A percentile compares a stretch with the other conserved stretches of the same genome.
phyloP scores from a whole-genome alignment of 164 flowering plant genomes.

The Litsea cubeba region DNA sequence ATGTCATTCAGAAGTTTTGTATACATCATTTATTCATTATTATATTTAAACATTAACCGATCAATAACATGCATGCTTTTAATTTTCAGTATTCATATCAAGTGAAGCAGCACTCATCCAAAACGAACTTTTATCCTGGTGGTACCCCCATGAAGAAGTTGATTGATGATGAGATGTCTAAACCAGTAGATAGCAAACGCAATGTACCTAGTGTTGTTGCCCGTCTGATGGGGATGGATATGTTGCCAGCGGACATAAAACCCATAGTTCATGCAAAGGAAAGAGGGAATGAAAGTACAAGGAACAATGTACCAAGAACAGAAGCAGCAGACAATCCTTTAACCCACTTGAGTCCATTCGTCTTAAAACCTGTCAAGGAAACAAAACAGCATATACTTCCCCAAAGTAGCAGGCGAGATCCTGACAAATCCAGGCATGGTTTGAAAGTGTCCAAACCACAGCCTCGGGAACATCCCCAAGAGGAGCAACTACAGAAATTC shows the following conservation, averaged over 20 bases:
- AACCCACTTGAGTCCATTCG: slow-evolving; percentile 23
- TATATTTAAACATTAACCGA: neutral
- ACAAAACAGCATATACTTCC: slow-evolving; percentile 20
- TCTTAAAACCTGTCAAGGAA: slow-evolving; percentile 30
- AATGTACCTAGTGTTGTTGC: slow-evolving; percentile 81
- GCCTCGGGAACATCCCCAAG: slow-evolving; percentile 91
- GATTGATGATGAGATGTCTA: slow-evolving; percentile 61
- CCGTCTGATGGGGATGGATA: slow-evolving; percentile 87
- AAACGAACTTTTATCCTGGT: slow-evolving; percentile 28
- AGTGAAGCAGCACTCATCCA: slow-evolving; percentile 34
- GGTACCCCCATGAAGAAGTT: slow-evolving; percentile 71
- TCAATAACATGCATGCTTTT: neutral
- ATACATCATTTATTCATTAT: neutral
- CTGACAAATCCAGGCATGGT: slow-evolving; percentile 21
- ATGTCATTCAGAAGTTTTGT: neutral
- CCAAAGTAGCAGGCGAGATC: slow-evolving; percentile 16
- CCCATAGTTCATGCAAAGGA: slow-evolving; percentile 25
- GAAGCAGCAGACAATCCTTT: slow-evolving; percentile 26
- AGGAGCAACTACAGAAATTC: slow-evolving; percentile 88
- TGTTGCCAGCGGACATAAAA: slow-evolving; percentile 49
- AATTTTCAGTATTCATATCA: slow-evolving; percentile 44
- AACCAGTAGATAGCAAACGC: slow-evolving; percentile 37
- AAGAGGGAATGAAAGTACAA: slow-evolving; percentile 25
- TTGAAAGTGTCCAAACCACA: slow-evolving; percentile 33
- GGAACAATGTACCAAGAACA: slow-evolving; percentile 23